Evolutionary conservation across 345 rosid genomes (phyloP).

Genomic region (Citrus australasica): DNA sequence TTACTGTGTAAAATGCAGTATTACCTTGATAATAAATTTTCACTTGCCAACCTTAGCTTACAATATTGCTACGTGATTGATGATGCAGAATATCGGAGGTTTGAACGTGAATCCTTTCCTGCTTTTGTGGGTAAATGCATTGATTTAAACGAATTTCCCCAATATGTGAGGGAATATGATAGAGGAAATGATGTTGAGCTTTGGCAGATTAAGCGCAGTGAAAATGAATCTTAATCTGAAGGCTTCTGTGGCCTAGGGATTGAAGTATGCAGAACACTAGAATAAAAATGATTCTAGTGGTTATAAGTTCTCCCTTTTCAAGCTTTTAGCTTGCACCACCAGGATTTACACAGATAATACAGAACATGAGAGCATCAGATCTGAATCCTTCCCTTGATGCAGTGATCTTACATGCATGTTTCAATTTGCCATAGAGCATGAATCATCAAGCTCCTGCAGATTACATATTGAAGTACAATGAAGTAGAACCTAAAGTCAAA

Average conservation of each 20-base stretch:
- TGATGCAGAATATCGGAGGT: conserved; percentile 30
- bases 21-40: neutral
- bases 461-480: neutral
- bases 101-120: conserved; percentile 12
- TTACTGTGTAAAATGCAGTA: neutral
- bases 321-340: neutral
- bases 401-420: conserved; percentile 48
- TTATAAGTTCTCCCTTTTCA: neutral
- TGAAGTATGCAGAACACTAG: neutral
- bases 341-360: conserved; percentile 13
- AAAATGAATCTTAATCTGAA: neutral
- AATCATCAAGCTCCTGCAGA: conserved; percentile 9
- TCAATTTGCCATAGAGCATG: conserved; percentile 35
- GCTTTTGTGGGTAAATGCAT: conserved; percentile 55
- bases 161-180: conserved; percentile 48
- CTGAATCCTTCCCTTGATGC: conserved; percentile 16
- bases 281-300: neutral
- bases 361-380: conserved; percentile 18
- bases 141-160: conserved; percentile 53
- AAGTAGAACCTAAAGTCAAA: neutral
- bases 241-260: neutral
- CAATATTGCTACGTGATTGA: neutral
- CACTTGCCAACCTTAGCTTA: neutral
- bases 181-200: conserved; percentile 79
- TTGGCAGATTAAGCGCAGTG: conserved; percentile 62